Conservation (phyloP, 768 basidiomycete species). For the Clitopilus passeckerianus region DNA sequence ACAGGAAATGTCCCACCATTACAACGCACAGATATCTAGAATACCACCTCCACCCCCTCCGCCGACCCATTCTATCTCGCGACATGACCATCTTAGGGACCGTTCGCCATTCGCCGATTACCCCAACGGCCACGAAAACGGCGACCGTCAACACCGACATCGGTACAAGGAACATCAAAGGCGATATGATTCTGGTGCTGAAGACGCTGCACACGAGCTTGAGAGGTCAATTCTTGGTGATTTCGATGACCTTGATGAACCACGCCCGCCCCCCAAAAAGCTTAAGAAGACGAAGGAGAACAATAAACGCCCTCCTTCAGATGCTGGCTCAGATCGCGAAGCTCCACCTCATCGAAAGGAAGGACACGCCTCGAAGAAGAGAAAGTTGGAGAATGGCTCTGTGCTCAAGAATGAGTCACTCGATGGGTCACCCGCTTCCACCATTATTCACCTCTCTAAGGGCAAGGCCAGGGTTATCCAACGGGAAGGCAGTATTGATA, state of each 20-base stretch:
- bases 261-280: slow-evolving; percentile 18
- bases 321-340: slow-evolving; percentile 57
- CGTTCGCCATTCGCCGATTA: slow-evolving; percentile 12
- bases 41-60: slow-evolving; percentile 35
- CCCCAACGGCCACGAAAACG: slow-evolving; percentile 26
- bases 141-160: slow-evolving; percentile 19
- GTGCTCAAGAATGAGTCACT: slow-evolving; percentile 35
- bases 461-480: slow-evolving; percentile 47
- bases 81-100: slow-evolving; percentile 15
- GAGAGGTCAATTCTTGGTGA: slow-evolving; percentile 52
- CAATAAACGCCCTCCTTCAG: slow-evolving; percentile 50
- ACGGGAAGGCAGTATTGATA: slow-evolving; percentile 58
- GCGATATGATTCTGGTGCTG: slow-evolving; percentile 33
- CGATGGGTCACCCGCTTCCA: slow-evolving; percentile 16
- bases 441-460: slow-evolving; percentile 31
- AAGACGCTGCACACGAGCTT: slow-evolving; percentile 53
- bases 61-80: slow-evolving; percentile 14
- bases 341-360: slow-evolving; percentile 29
- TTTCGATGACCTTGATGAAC: slow-evolving; percentile 11
- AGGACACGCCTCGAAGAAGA: slow-evolving; percentile 52
- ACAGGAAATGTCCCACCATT: slow-evolving; percentile 51
- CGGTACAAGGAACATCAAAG: slow-evolving; percentile 20
- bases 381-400: slow-evolving; percentile 47
- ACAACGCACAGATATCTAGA: slow-evolving; percentile 43
- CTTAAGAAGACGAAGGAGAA: slow-evolving; percentile 40